phyloP scores from a whole-genome alignment of 176 grass and related monocot genomes.

The Rhynchospora tenuis region DNA sequence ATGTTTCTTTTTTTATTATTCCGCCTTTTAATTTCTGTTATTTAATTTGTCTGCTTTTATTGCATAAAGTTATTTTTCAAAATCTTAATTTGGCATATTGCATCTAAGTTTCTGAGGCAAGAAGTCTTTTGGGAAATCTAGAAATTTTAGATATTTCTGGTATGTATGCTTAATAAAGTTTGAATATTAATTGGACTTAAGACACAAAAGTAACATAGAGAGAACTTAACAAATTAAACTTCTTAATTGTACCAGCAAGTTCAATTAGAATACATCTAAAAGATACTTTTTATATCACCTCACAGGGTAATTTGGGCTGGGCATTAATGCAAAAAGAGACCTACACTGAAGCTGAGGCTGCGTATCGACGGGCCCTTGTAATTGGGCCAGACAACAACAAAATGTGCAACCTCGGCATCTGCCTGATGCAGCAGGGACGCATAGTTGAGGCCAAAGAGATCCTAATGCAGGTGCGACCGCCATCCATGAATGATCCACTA shows the following conservation, averaged over 20 bases:
- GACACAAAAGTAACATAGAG: not conserved
- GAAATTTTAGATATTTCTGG: not conserved
- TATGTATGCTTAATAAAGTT: not conserved
- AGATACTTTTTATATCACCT: not conserved
- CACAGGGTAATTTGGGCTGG: constrained; percentile 91
- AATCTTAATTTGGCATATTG: not conserved
- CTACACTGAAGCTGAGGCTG: constrained; percentile 83
- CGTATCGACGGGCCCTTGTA: constrained; percentile 64
- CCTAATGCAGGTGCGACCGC: constrained; percentile 77
- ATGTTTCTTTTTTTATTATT: constrained; percentile 2
- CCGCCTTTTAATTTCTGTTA: not conserved
- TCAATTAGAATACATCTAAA: not conserved
- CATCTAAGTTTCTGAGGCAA: not conserved
- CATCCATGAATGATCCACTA: constrained; percentile 19
- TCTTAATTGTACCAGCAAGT: not conserved
- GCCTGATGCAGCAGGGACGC: constrained; percentile 81
- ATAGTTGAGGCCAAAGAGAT: constrained; percentile 89
- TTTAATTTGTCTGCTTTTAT: not conserved
- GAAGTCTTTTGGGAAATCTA: not conserved
- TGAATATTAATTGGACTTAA: not conserved
- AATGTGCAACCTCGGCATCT: constrained; percentile 98
- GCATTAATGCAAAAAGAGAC: constrained; percentile 97
- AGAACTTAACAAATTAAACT: not conserved
- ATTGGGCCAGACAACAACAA: constrained; percentile 95
- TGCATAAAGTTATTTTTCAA: not conserved